Evolutionary conservation across 345 rosid genomes (phyloP).

Genomic region (Citrus australasica): DNA sequence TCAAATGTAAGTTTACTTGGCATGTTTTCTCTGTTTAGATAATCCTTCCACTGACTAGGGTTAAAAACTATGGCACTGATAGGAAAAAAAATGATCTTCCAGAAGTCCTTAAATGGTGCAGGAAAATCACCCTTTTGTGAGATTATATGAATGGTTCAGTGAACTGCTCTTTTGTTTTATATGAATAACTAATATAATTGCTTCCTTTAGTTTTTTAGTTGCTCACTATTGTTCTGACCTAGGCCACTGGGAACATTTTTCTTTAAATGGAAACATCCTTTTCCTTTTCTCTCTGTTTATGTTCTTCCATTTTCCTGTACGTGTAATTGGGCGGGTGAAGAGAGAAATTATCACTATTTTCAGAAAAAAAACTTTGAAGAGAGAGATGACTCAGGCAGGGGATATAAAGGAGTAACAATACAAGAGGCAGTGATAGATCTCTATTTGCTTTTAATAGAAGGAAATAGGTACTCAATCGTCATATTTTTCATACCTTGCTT

Average conservation of each 20-base stretch:
- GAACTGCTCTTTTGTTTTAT: neutral
- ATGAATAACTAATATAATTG: neutral
- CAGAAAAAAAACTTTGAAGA: neutral
- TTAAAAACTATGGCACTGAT: neutral
- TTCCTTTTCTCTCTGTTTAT: neutral
- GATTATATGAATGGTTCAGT: neutral
- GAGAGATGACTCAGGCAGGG: neutral
- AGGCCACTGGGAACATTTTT: neutral
- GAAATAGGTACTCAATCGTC: neutral
- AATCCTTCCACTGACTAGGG: neutral
- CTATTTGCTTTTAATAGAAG: neutral
- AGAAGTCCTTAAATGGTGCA: neutral
- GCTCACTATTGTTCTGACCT: neutral
- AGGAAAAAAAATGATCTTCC: neutral
- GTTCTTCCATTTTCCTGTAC: neutral
- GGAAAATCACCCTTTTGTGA: neutral
- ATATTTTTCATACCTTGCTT: neutral
- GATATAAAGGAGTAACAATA: neutral
- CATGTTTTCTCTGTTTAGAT: neutral
- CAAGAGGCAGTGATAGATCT: neutral
- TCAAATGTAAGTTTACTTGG: constrained; percentile 51
- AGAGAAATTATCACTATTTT: neutral
- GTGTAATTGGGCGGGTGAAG: neutral
- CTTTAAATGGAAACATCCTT: neutral
- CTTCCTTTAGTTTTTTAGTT: neutral